Percentiles rank a stretch among this genome's conserved stretches.
Conservation (phyloP, 2,329 filamentous ascomycete species). For the Talaromyces sp. region DNA sequence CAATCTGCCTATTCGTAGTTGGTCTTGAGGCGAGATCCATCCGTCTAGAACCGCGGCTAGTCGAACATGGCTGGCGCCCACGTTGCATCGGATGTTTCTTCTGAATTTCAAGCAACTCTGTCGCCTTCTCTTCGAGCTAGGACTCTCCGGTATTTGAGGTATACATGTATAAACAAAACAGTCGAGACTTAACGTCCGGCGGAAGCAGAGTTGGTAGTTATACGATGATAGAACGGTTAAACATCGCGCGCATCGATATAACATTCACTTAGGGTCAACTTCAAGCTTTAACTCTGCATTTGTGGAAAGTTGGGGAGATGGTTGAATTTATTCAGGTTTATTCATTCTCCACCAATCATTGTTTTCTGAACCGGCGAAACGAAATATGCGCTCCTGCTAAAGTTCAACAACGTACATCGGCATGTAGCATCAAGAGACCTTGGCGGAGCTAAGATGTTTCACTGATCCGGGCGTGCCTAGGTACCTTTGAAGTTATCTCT, state of each 20-base stretch:
- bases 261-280: background rate
- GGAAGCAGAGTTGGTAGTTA: background rate
- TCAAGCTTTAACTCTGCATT: background rate
- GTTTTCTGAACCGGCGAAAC: background rate
- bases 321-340: background rate
- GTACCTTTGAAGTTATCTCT: background rate
- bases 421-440: background rate
- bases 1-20: background rate
- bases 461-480: background rate
- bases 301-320: background rate
- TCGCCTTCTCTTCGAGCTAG: background rate
- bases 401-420: background rate
- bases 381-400: background rate
- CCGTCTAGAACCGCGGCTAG: background rate
- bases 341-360: background rate
- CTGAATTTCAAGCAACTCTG: background rate
- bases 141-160: background rate
- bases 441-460: background rate
- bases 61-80: slow-evolving; percentile 6
- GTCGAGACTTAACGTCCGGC: background rate
- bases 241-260: background rate
- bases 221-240: background rate
- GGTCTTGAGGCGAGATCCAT: background rate
- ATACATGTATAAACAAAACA: background rate
- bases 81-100: slow-evolving; percentile 4